Evolutionary conservation across 2,329 filamentous ascomycete genomes (phyloP), one percentile per base, ranked within the genome.

Genomic region (Botryotinia narcissicola): DNA sequence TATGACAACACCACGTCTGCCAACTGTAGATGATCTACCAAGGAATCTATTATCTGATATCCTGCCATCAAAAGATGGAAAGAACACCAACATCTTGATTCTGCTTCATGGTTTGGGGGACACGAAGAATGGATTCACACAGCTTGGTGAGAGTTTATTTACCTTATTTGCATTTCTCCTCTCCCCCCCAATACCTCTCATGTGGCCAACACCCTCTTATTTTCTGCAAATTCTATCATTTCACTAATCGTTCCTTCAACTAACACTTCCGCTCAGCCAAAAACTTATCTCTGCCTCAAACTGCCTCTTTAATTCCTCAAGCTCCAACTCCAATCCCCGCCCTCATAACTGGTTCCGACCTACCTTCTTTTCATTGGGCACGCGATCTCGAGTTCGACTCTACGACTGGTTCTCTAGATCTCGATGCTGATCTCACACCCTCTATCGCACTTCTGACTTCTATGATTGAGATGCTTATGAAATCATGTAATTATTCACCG

Each of bases 31-130:
- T 71, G 85, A 88, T 79, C 87, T 88, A 75, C 84, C 86, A 20
- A 73, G 83, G 22, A 85, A 80, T 82, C 82, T 78, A 75, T 81
- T 70, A 77, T 82, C 77, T 66, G 77, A 76, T 68, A 79, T 82
- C 44, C 76, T 79, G 75, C 82, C 77, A 69, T 80, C 78, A 63
- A 78, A 75, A 73, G 79, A 73, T 71, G 70, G 83, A 72, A 82
- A 85, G 32, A 80, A 83, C 7, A 81, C 87, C 35, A 92, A 92
- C 80, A 82, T 92, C 75, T 86, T 93, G 61, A 82, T 93, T 78
- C 86, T 93, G 48, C 86, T 93, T 7, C 91, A 93, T 80, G 90
- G 91, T 74, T 85, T 93, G 29, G 91, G 91, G 67, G 91, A 93
- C 80, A 89, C 86, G 20, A 84, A 89, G 68, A 78, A 81, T 32